Conservation (phyloP, 2,329 filamentous ascomycete genomes). For the Penicillium sp. region DNA sequence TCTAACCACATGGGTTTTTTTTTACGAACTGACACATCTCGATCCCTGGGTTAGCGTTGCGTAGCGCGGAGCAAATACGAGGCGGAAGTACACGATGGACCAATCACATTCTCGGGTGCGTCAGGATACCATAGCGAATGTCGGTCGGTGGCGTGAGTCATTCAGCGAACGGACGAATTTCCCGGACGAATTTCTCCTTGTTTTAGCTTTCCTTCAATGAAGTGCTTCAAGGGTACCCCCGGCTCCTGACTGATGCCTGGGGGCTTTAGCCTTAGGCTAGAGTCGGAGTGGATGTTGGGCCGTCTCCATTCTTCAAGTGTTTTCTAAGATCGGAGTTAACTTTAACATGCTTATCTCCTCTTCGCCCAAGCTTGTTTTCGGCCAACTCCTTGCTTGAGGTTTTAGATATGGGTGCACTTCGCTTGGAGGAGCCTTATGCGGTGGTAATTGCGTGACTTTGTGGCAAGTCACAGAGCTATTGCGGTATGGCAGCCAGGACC, state of each 20-base stretch:
- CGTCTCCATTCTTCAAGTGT: not conserved
- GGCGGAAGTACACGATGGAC: not conserved
- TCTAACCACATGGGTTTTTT: not conserved
- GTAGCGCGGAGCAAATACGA: conserved; percentile 3
- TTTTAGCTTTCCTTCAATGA: not conserved
- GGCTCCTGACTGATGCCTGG: not conserved
- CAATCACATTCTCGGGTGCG: not conserved
- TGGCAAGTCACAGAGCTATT: not conserved
- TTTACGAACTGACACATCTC: not conserved
- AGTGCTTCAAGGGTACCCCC: not conserved
- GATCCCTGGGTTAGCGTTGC: not conserved
- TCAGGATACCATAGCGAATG: conserved; percentile 1
- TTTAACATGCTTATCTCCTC: not conserved
- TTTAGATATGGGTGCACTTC: no score
- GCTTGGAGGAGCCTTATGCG: not conserved
- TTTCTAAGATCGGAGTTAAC: not conserved
- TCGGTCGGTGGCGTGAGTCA: not conserved
- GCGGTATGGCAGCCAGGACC: not conserved
- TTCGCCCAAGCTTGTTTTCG: no score
- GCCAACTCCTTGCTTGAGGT: not conserved
- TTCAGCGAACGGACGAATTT: not conserved
- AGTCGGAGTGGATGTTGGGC: not conserved
- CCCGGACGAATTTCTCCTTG: not conserved
- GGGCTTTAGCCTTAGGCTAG: not conserved
- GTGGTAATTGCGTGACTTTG: not conserved